Percentiles rank a stretch among this genome's conserved stretches.
Conservation (phyloP, 2,329 filamentous ascomycete species). For the Colletotrichum truncatum region DNA sequence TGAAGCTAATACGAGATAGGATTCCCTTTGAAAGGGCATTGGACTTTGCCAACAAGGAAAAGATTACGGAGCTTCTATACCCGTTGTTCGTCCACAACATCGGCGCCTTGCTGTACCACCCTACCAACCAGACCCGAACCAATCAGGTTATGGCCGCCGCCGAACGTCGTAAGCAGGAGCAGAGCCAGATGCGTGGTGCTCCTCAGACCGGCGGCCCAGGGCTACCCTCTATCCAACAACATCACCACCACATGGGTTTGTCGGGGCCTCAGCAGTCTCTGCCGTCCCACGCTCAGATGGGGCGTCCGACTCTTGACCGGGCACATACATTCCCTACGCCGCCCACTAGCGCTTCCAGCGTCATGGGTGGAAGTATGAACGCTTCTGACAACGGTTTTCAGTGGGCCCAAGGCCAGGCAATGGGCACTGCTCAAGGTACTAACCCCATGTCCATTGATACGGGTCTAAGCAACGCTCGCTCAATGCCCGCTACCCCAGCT, state of each 20-base stretch:
- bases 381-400: conserved; percentile 78
- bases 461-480: conserved; percentile 79
- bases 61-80: conserved; percentile 95
- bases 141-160: conserved; percentile 89
- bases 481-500: conserved; percentile 90
- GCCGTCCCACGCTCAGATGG: conserved; percentile 75
- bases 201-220: conserved; percentile 58
- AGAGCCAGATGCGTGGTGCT: conserved; percentile 70
- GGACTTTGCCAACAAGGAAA: conserved; percentile 99
- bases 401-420: conserved; percentile 72
- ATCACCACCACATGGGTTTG: conserved; percentile 69
- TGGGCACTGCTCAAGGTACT: conserved; percentile 68
- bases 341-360: conserved; percentile 89
- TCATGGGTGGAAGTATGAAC: conserved; percentile 77
- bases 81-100: conserved; percentile 98
- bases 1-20: conserved; percentile 60
- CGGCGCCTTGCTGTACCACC: conserved; percentile 91
- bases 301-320: conserved; percentile 81
- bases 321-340: conserved; percentile 95
- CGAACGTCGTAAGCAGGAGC: conserved; percentile 79
- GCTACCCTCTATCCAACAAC: conserved; percentile 74
- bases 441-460: conserved; percentile 86
- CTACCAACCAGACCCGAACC: conserved; percentile 83
- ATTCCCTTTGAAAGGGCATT: conserved; percentile 98
- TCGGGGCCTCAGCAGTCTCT: conserved; percentile 63